Evolutionary conservation across 1,284 basidiomycete species (phyloP).

Genomic region (Lentinus polychrous): DNA sequence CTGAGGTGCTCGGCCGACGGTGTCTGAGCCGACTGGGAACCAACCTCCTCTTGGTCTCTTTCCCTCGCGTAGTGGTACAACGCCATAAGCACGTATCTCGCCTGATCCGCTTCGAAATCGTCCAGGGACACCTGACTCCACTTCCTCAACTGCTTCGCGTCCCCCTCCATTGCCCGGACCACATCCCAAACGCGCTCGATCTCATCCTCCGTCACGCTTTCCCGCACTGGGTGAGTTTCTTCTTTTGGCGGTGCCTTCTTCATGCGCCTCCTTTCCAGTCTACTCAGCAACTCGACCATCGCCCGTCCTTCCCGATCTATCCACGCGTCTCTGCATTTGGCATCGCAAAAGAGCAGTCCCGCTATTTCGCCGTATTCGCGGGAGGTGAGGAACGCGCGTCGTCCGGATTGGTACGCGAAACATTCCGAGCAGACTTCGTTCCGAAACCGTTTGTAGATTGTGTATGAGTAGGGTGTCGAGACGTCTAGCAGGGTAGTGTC

Average conservation of each 20-base stretch:
- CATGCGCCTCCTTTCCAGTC: slow-evolving; percentile 28
- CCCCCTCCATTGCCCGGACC: slow-evolving; percentile 14
- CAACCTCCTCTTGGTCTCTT: background rate
- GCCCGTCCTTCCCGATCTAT: slow-evolving; percentile 26
- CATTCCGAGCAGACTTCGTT: slow-evolving; percentile 61
- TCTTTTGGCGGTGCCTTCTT: slow-evolving; percentile 19
- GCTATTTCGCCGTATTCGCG: slow-evolving; percentile 23
- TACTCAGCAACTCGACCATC: slow-evolving; percentile 22
- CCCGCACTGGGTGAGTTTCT: slow-evolving; percentile 11
- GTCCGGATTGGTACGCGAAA: slow-evolving; percentile 49
- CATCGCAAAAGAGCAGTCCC: slow-evolving; percentile 51
- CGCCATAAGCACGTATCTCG: slow-evolving; percentile 25
- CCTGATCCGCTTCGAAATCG: slow-evolving; percentile 27
- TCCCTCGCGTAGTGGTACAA: slow-evolving; percentile 20
- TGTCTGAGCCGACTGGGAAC: background rate
- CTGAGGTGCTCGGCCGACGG: background rate
- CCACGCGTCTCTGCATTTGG: slow-evolving; percentile 40
- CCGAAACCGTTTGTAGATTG: slow-evolving; percentile 36
- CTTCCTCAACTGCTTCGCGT: slow-evolving; percentile 17
- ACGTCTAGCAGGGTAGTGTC: slow-evolving; percentile 17
- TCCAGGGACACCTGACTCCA: slow-evolving; percentile 22
- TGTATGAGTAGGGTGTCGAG: slow-evolving; percentile 23
- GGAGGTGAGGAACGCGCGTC: slow-evolving; percentile 22
- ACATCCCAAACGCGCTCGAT: slow-evolving; percentile 20
- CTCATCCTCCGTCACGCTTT: slow-evolving; percentile 15